Percentiles rank a stretch among this genome's conserved stretches.
Evolutionary conservation across 139 green algal genomes (phyloP).

Genomic region (Zygnema cylindricum): DNA sequence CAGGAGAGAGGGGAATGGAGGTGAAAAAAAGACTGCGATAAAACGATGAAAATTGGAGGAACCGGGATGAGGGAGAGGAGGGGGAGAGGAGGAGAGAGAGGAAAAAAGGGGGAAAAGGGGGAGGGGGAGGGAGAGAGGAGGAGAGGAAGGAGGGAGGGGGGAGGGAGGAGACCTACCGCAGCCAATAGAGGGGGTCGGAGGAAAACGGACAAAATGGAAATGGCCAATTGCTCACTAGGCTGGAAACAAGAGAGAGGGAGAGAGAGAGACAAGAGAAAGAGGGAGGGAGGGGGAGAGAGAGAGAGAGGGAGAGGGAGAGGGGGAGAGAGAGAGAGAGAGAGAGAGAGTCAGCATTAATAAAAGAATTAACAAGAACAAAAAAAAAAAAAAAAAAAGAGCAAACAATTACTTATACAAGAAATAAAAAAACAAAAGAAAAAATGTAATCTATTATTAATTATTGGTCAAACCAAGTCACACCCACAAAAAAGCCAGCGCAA

Average conservation of each 20-base stretch:
- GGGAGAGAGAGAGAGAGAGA: neutral
- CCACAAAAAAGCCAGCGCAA: no score
- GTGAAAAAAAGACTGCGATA: neutral
- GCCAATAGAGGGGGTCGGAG: slow-evolving; percentile 30
- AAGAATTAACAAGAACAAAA: neutral
- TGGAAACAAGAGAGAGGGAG: neutral
- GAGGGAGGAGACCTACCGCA: slow-evolving; percentile 3
- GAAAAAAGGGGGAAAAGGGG: neutral
- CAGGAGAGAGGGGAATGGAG: no score
- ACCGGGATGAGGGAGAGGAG: no score
- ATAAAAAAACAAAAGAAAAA: no score
- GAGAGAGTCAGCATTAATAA: neutral
- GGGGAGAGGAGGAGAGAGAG: neutral
- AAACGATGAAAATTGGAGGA: no score
- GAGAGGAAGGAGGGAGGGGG: neutral
- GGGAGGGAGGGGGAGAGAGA: neutral
- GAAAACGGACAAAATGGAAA: slow-evolving; percentile 23
- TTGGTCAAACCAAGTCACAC: no score
- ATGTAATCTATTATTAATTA: no score
- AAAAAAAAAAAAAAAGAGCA: neutral
- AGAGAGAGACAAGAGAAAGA: neutral
- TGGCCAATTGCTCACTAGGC: neutral
- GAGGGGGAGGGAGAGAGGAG: no score
- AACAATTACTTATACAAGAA: no score
- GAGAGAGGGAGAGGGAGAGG: neutral